A percentile compares a stretch with the other conserved stretches of the same genome.
These are phyloP conservation scores for Fusarium foetens DNA, from an alignment of 2,329 filamentous ascomycete genomes.

Conservation along the genomic window DNA sequence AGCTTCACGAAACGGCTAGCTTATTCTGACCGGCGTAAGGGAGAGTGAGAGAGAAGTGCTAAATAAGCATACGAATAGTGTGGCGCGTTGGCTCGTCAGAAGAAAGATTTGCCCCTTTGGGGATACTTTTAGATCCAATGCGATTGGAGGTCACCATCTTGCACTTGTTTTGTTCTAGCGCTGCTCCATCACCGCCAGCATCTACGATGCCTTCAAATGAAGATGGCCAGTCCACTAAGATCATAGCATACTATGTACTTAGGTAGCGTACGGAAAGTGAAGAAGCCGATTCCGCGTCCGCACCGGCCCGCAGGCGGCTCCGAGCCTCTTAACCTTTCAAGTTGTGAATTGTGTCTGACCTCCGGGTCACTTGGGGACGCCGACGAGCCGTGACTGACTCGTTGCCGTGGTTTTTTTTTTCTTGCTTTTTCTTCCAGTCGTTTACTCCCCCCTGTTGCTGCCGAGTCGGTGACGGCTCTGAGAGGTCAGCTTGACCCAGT, in stretches of 20 bases:
- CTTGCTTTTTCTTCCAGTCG: constrained; percentile 24
- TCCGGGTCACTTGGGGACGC: background rate
- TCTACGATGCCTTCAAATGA: background rate
- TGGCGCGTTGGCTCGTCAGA: background rate
- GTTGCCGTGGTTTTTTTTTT: constrained; percentile 7
- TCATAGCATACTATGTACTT: background rate
- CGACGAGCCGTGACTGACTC: constrained; percentile 34
- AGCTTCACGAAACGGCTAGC: background rate
- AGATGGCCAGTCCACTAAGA: background rate
- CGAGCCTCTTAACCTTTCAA: background rate
- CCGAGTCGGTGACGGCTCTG: constrained; percentile 10
- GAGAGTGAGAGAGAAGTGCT: constrained; percentile 10
- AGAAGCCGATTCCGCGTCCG: constrained; percentile 39
- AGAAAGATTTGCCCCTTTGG: background rate
- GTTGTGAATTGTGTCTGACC: background rate
- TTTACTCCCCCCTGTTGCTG: constrained; percentile 5
- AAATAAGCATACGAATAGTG: background rate
- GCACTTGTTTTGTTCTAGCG: constrained; percentile 2
- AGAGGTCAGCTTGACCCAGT: constrained; percentile 44
- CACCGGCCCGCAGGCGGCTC: constrained; percentile 37
- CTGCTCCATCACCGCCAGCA: constrained; percentile 4
- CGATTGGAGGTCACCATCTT: background rate
- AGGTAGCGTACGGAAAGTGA: constrained; percentile 24
- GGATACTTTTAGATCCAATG: background rate
- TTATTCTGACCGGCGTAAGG: constrained; percentile 14